A percentile compares a stretch with the other conserved stretches of the same genome.
These are phyloP conservation scores for Colletotrichum ledebouriae DNA, from an alignment of 2,329 filamentous ascomycete genomes.

Conservation along the genomic window DNA sequence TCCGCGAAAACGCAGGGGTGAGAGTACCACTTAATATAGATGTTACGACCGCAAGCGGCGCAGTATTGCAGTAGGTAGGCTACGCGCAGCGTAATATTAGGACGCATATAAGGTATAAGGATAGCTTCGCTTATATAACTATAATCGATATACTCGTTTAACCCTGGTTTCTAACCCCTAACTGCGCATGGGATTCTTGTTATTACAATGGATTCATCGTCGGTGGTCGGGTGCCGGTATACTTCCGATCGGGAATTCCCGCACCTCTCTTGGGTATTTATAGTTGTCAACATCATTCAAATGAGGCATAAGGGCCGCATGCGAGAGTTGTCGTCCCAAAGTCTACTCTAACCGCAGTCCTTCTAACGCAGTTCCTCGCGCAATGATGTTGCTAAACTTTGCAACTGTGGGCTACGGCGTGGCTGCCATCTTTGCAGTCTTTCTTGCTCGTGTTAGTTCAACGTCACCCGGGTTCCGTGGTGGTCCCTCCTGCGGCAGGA, in stretches of 20 bases:
- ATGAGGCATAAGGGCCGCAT: not conserved
- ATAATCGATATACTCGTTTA: too few species aligned
- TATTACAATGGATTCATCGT: not conserved
- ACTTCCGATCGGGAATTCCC: not conserved
- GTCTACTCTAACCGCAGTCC: not conserved
- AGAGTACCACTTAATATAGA: not conserved
- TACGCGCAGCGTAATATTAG: too few species aligned
- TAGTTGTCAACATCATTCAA: slow-evolving; percentile 4
- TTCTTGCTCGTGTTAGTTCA: slow-evolving; percentile 13
- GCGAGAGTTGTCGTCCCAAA: not conserved
- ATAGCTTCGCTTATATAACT: too few species aligned
- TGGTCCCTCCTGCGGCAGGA: too few species aligned
- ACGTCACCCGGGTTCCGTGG: too few species aligned
- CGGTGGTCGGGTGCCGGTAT: not conserved
- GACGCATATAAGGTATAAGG: too few species aligned
- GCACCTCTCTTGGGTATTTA: not conserved
- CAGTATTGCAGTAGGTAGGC: too few species aligned
- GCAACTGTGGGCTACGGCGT: slow-evolving; percentile 1
- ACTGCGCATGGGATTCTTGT: too few species aligned
- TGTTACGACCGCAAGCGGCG: too few species aligned
- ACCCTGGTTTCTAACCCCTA: too few species aligned
- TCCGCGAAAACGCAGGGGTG: slow-evolving; percentile 12
- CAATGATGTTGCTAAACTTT: slow-evolving; percentile 4
- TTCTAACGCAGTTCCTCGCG: not conserved
- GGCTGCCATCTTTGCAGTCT: slow-evolving; percentile 1